phyloP scores from a whole-genome alignment of 345 rosid species.

The Murraya paniculata region DNA sequence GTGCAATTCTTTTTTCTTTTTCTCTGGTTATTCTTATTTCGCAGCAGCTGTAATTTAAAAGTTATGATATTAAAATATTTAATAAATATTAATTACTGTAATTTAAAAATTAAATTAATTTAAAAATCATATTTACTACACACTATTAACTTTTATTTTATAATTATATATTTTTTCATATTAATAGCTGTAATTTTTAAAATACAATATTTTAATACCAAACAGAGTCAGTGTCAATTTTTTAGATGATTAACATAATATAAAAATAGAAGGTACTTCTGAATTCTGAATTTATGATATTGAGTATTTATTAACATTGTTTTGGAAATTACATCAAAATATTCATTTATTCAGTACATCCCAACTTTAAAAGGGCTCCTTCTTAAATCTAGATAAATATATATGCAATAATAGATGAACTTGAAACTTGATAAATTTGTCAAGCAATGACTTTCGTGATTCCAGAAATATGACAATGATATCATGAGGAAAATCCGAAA shows the following conservation, averaged over 20 bases:
- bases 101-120: too few species aligned
- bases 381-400: not conserved
- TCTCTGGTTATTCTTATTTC: not conserved
- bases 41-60: too few species aligned
- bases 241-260: too few species aligned
- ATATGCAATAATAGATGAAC: not conserved
- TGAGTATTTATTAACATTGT: not conserved
- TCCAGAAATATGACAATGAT: not conserved
- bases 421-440: not conserved
- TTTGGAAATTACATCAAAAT: not conserved
- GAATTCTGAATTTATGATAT: not conserved
- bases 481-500: not conserved
- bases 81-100: too few species aligned
- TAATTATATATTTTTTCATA: too few species aligned
- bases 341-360: not conserved
- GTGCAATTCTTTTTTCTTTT: not conserved
- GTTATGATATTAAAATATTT: not conserved
- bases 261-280: too few species aligned
- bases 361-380: not conserved
- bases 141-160: too few species aligned
- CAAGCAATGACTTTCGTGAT: too few species aligned
- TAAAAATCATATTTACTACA: fast-evolving
- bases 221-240: fast-evolving
- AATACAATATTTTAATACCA: fast-evolving
- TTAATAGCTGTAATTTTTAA: too few species aligned